Conservation (phyloP, 2,329 filamentous ascomycete genomes). For the Aspergillus oerlinghausenensis region DNA sequence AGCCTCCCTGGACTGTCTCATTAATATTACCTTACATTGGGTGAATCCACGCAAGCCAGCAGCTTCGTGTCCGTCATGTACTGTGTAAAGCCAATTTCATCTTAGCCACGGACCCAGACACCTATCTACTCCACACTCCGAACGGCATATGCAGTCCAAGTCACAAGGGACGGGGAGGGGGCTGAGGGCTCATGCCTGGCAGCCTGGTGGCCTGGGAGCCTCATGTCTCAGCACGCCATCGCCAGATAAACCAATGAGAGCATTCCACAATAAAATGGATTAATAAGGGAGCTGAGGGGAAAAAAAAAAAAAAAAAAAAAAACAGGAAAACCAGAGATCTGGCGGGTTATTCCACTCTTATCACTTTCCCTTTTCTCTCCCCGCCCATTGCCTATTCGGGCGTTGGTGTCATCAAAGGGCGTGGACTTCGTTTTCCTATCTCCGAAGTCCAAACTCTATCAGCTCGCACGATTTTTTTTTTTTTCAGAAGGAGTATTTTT, state of each 20-base stretch:
- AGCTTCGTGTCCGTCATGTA: background rate
- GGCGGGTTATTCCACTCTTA: slow-evolving; percentile 8
- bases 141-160: background rate
- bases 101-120: background rate
- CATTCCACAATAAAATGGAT: background rate
- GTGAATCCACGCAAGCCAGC: background rate
- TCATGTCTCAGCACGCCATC: background rate
- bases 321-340: slow-evolving; percentile 3
- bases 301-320: background rate
- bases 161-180: background rate
- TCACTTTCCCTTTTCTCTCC: slow-evolving; percentile 20
- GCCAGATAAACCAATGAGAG: background rate
- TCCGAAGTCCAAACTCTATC: background rate
- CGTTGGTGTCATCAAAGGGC: slow-evolving; percentile 15
- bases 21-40: background rate
- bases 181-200: background rate
- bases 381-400: slow-evolving; percentile 15
- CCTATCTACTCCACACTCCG: background rate
- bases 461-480: background rate
- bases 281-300: background rate
- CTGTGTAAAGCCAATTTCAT: background rate
- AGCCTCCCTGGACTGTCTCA: background rate
- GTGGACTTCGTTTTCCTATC: background rate
- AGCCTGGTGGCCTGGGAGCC: background rate
- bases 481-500: background rate